Conservation (phyloP, 805 yeast genomes). For the Scheffersomyces ergatensis region DNA sequence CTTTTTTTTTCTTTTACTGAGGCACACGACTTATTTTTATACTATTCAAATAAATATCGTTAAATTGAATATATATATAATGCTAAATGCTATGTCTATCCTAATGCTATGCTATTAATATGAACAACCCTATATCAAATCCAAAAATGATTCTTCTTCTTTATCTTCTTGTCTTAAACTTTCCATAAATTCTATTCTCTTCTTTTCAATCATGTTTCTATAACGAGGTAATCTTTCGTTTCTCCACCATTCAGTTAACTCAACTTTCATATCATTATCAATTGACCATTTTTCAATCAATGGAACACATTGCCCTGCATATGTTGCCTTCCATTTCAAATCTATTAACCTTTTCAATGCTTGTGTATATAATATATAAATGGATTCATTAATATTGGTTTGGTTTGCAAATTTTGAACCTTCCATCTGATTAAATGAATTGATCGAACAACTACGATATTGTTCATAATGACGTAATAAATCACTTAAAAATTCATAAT, state of each 20-base stretch:
- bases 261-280: conserved; percentile 23
- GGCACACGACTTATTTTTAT: too few relatives aligned
- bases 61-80: too few relatives aligned
- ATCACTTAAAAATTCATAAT: conserved; percentile 20
- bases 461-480: conserved; percentile 12
- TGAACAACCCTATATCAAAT: conserved; percentile 13
- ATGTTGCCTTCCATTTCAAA: conserved; percentile 22
- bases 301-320: conserved; percentile 26
- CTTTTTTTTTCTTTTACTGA: too few relatives aligned
- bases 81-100: background rate
- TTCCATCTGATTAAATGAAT: conserved; percentile 5
- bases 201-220: conserved; percentile 18
- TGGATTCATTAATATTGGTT: conserved; percentile 10
- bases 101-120: too few relatives aligned
- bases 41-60: too few relatives aligned
- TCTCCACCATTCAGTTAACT: conserved; percentile 19
- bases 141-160: conserved; percentile 31
- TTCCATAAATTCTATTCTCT: conserved; percentile 21
- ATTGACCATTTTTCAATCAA: conserved; percentile 37
- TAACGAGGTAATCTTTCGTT: conserved; percentile 16
- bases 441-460: conserved; percentile 18
- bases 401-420: background rate
- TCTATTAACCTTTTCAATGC: conserved; percentile 26
- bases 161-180: conserved; percentile 19
- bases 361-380: conserved; percentile 13